Evolutionary conservation across 345 rosid genomes (phyloP), one percentile per base, ranked within the genome.

Genomic region (Heritiera fomes): DNA sequence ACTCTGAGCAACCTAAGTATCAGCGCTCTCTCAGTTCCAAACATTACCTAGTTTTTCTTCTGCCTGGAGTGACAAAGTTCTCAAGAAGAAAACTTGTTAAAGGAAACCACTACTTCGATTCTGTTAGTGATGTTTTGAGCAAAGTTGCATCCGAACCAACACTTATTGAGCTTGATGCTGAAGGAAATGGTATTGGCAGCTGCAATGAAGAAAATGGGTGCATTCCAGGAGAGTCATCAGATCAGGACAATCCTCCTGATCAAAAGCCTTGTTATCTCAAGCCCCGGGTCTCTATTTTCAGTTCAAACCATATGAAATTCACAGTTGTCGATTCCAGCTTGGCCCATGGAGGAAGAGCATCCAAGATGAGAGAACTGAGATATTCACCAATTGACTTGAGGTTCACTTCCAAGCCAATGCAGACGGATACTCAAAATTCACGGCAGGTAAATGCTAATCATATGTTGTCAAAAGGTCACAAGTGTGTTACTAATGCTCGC

Each of bases 71-170:
- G 59, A 87, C 86, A 52, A 90, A 85, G 75, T 92, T 91, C 83
- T 91, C 97, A 4, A 88, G 86, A 86, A 83, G 88, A 77, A 80
- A 87, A 78, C 97, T 86, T 79, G 84, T 87, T 62, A 92, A 89
- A 85, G 94, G 94, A 46, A 80, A 84, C 20, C 89, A 89, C 76
- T 92, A 89, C 85, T 92, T 89, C 76, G 94, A 91, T 85, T 92
- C 94, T 11, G 79, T 91, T 73, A 86, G 89, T 76, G 94, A 92
- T 79, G 88, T 92, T 69, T 71, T 92, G 82, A 86, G 78, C 70
- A 89, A 88, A 80, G 91, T 92, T 60, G 94, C 88, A 50, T 83
- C 88, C 12, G 93, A 91, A 80, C 94, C 97, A 32, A 83, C 82
- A 49, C 91, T 92, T 76, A 81, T 91, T 61, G 94, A 91, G 79